Evolutionary conservation across 2,329 filamentous ascomycete genomes (phyloP), one percentile per base, ranked within the genome.

Genomic region (Onygenales sp.): DNA sequence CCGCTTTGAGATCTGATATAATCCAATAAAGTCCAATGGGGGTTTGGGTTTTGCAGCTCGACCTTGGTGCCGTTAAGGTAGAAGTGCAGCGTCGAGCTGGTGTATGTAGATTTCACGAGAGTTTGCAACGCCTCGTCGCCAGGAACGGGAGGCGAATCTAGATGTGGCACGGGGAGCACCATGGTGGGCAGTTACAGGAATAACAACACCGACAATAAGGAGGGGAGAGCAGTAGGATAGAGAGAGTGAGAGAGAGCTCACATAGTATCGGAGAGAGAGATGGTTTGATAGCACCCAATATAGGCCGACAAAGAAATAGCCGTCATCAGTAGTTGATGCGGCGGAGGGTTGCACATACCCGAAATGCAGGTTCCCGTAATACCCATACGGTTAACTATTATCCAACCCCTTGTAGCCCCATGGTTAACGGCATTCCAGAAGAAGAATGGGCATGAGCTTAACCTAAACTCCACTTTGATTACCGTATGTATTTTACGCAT

Each of bases 41-140:
- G 90, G 64, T 95, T 88, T 44, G 91, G 83, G 36, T 86, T 80
- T 58, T 91, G 86, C 6, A 95, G 74, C 2, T 84, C 80, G 4
- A 94, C 85, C 56, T 82, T 84, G 1, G 88, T 91, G 55, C 90
- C 90, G 66, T 95, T 95, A 43, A 95, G 80, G 65, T 87, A 95
- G 75, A 95, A 95, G 21, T 82, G 78, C 49, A 95, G 74, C 1
- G 85, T 89, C 3, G 61, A 51, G 2, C 54, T 56, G 0, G 55
- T 54, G 40, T 58, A 57, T 8, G 52, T 55, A 40, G 55, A 54
- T 44, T 54, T 42, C 9, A 59, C 39, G 21, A 59, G 51, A 6
- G 53, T 34, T 37, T 54, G 51, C 6, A 59, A 48, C 4, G 47
- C 53, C 11, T 52, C 53, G 42, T 54, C 49, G 8, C 46, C 17